Evolutionary conservation across 2,329 filamentous ascomycete species (phyloP), one percentile per base, ranked within the genome.

Genomic region (Scedosporium aurantiacum): DNA sequence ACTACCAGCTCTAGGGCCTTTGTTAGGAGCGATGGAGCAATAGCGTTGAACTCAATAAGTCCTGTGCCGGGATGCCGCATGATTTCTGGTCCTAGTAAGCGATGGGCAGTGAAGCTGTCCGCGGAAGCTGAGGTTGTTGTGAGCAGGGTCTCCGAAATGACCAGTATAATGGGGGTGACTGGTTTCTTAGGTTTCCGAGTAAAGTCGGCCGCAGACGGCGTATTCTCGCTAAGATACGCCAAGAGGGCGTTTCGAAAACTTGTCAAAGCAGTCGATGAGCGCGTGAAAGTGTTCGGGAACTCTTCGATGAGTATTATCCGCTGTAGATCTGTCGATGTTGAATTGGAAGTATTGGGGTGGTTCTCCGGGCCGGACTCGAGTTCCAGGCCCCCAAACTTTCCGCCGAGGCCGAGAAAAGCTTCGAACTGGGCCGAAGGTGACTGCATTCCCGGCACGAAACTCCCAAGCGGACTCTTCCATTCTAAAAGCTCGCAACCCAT

Each of bases 31-130:
- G 93, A 94, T 0, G 91, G 87, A 0, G 94, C 94, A 63, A 99
- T 87, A 12, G 89, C 83, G 68, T 99, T 99, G 75, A 97, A 99
- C 65, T 96, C 92, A 65, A 99, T 90, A 4, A 89, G 79, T 7
- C 83, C 85, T 2, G 91, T 86, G 14, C 87, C 86, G 0, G 90
- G 87, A 72, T 97, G 91, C 50, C 88, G 85, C 14, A 91, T 79
- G 52, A 99, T 89, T 65, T 94, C 89, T 0, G 91, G 87, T 0
- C 95, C 94, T 2, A 99, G 82, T 18, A 99, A 76, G 25, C 92
- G 85, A 75, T 97, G 90, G 0, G 91, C 91, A 0, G 94, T 99
- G 68, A 97, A 91, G 72, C 90, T 97, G 69, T 97, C 92, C 12
- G 90, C 86, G 8, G 89, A 86, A 1, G 91, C 88, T 2, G 90